Evolutionary conservation across 768 basidiomycete genomes (phyloP).

Genomic region (Artomyces pyxidatus): DNA sequence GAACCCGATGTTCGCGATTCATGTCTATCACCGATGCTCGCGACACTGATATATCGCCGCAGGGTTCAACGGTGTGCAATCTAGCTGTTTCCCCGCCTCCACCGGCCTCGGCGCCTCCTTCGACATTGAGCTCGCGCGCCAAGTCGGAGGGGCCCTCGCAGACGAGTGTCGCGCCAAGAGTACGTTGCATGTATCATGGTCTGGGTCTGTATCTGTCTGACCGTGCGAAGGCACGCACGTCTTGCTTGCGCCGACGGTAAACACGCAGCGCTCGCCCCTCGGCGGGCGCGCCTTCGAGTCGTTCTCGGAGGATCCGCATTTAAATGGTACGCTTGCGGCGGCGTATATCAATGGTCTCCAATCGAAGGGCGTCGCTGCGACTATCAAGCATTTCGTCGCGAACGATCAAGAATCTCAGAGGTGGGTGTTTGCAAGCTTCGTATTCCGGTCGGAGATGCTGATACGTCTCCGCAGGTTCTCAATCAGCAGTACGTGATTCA

Average conservation of each 20-base stretch:
- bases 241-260: conserved; percentile 54
- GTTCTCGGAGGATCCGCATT: conserved; percentile 53
- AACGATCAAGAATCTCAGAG: conserved; percentile 60
- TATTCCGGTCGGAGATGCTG: no score
- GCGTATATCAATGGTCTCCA: conserved; percentile 60
- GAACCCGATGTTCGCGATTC: conserved; percentile 29
- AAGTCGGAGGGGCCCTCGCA: conserved; percentile 43
- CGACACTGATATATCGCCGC: background rate
- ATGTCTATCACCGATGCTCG: background rate
- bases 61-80: conserved; percentile 50
- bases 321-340: conserved; percentile 48
- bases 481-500: conserved; percentile 30
- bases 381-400: conserved; percentile 57
- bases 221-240: conserved; percentile 31
- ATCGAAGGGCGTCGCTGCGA: conserved; percentile 46
- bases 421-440: conserved; percentile 19
- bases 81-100: conserved; percentile 50
- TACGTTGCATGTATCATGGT: conserved; percentile 13
- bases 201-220: background rate
- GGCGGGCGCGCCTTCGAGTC: conserved; percentile 54
- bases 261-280: conserved; percentile 51
- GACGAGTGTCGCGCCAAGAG: conserved; percentile 47
- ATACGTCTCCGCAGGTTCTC: conserved; percentile 32
- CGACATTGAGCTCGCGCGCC: conserved; percentile 38
- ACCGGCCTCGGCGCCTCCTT: conserved; percentile 51